phyloP scores from a whole-genome alignment of 2,329 filamentous ascomycete species.

The Scedosporium apiospermum region DNA sequence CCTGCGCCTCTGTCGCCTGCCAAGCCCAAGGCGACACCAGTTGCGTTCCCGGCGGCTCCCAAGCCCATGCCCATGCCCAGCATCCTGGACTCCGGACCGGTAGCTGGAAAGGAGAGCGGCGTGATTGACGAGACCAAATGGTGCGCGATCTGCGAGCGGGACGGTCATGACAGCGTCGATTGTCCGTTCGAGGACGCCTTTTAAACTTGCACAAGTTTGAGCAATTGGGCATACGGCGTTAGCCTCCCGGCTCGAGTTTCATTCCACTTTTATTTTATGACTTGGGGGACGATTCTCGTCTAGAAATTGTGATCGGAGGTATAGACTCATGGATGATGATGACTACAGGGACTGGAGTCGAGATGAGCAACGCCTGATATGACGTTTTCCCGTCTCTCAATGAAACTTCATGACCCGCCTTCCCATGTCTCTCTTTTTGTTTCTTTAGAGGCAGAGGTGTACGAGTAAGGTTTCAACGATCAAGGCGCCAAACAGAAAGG shows the following conservation, averaged over 20 bases:
- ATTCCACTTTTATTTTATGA: not conserved
- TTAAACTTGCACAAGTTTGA: conserved; percentile 21
- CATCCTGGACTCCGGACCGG: conserved; percentile 55
- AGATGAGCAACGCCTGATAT: not conserved
- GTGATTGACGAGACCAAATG: conserved; percentile 79
- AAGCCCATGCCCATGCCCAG: conserved; percentile 42
- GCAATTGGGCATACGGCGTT: not conserved
- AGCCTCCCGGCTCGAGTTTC: not conserved
- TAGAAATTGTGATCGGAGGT: not conserved
- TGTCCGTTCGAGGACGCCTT: conserved; percentile 85
- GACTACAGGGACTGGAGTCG: not conserved
- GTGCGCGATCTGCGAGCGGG: conserved; percentile 93
- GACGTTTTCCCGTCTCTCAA: not conserved
- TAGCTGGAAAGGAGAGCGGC: conserved; percentile 70
- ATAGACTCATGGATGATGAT: not conserved
- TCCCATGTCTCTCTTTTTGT: not conserved
- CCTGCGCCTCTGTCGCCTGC: conserved; percentile 47
- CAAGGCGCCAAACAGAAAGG: not conserved
- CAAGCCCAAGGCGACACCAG: conserved; percentile 22
- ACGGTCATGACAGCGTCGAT: conserved; percentile 93
- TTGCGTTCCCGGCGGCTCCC: conserved; percentile 14
- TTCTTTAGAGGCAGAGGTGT: not conserved
- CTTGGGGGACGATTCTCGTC: not conserved
- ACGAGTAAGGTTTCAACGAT: not conserved
- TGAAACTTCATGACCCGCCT: not conserved